Percentiles rank a stretch among this genome's conserved stretches.
phyloP scores from a whole-genome alignment of 352 stramenopile species.

The Pythium vanterpoolii region DNA sequence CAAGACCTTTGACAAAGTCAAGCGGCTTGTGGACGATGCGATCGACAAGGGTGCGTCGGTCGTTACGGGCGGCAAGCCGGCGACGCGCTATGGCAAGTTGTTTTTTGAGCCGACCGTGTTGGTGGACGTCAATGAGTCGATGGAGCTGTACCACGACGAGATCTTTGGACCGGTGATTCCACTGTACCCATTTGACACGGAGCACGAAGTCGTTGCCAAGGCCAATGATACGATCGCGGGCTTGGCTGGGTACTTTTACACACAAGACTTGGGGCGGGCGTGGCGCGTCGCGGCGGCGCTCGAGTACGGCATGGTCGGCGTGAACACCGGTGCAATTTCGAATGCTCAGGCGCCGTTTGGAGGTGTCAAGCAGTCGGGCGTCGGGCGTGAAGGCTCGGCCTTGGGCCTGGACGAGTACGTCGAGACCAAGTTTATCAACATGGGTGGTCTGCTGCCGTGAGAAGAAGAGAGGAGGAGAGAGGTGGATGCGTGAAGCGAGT shows the following conservation, averaged over 20 bases:
- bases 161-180: conserved; percentile 96
- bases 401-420: conserved; percentile 94
- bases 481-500: not conserved
- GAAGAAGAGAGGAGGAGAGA: not conserved
- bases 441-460: conserved; percentile 52
- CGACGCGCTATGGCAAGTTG: conserved; percentile 48
- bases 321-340: conserved; percentile 91
- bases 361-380: conserved; percentile 88
- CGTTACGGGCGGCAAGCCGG: conserved; percentile 79
- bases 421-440: conserved; percentile 95
- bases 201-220: conserved; percentile 92
- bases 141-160: conserved; percentile 93
- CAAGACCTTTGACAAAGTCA: conserved; percentile 87
- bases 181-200: conserved; percentile 92
- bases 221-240: conserved; percentile 92
- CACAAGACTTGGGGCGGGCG: conserved; percentile 80
- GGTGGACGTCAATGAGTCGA: conserved; percentile 77
- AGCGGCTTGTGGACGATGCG: conserved; percentile 84
- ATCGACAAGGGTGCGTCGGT: conserved; percentile 87
- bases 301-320: conserved; percentile 93
- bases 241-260: conserved; percentile 96
- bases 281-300: conserved; percentile 88
- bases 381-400: conserved; percentile 88
- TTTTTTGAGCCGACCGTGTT: conserved; percentile 97
- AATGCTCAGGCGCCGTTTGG: conserved; percentile 89